Base-by-base conservation (phyloP, 164 flowering plant genomes). In the Vitis amurensis region DNA sequence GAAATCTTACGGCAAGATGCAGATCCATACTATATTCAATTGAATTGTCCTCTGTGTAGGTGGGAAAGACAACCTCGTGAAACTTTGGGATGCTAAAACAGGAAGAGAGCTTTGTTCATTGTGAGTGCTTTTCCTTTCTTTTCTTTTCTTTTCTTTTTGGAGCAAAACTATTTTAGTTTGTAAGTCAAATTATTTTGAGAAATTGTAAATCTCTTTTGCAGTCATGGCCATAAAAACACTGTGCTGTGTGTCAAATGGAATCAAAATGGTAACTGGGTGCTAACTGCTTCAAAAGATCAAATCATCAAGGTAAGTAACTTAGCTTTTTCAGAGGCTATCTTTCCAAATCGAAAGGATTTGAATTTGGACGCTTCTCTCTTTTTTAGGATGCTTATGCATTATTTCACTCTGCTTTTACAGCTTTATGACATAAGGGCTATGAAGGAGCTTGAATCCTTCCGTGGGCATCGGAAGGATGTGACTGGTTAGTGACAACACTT, bases 401-500 rank as follows among this genome's bases (percentile, higher is more conserved):
- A 16, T 55, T 68, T 23, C 15, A 13, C 44, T 60, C 13, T 70
- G 12, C n/a, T 16, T 65, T 78, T 80, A 61, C 87, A 96, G 99
- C 97, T 96, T 50, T 96, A 93, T 84, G 99, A 96, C 74, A 92
- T 96, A 64, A 80, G 99, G 76, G 85, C 97, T 49, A 96, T 96
- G 99, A 96, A 93, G 82, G 99, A 96, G 83, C 97, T 96, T 72
- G 93, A 96, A 83, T 93, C 99, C 50, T 96, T 93, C 71, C 98
- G 98, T 75, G 99, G 99, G 7, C 99, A 96, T 82, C 80, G 76
- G 29, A 96, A 93, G 81, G 99, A 96, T 80, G 97, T 96, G 64
- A 96, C 98, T 73, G 88, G 99, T 93, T 75, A 79, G 94, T 83
- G 64, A 66, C 17, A 55, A 58, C 55, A 70, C 27, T 58, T 73